Evolutionary conservation across 352 stramenopile genomes (phyloP).

Genomic region (Phytophthora uliginosa): DNA sequence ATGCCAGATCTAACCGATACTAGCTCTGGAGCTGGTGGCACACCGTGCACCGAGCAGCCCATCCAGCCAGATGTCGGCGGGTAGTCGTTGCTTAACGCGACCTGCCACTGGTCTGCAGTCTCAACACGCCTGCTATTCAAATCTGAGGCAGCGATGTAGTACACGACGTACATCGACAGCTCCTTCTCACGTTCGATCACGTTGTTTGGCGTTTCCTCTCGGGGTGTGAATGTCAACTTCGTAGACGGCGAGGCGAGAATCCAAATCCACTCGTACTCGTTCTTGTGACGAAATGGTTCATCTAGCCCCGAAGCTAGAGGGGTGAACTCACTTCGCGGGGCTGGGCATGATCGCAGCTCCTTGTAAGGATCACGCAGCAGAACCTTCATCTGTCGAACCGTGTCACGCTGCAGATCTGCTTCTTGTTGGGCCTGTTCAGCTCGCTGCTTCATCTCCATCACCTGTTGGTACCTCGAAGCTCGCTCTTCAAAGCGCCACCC

Average conservation of each 20-base stretch:
- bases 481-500: constrained; percentile 77
- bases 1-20: constrained; percentile 54
- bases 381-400: constrained; percentile 37
- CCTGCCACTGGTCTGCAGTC: constrained; percentile 26
- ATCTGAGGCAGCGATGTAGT: constrained; percentile 64
- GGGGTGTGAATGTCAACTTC: constrained; percentile 62
- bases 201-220: constrained; percentile 31
- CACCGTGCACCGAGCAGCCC: constrained; percentile 59
- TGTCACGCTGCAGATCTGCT: constrained; percentile 49
- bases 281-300: neutral
- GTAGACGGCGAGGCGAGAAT: constrained; percentile 58
- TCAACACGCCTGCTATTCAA: constrained; percentile 18
- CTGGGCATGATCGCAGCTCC: constrained; percentile 13
- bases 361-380: constrained; percentile 59
- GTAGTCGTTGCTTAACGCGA: constrained; percentile 21
- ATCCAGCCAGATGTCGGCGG: constrained; percentile 67
- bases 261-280: constrained; percentile 54
- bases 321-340: neutral
- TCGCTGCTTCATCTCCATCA: constrained; percentile 63
- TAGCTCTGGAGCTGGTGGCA: constrained; percentile 44
- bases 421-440: constrained; percentile 52
- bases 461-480: constrained; percentile 54
- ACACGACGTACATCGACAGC: constrained; percentile 73
- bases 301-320: neutral
- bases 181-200: constrained; percentile 62